Base-by-base conservation (phyloP, 495 filamentous ascomycete species). In the Trichoderma parareesei region DNA sequence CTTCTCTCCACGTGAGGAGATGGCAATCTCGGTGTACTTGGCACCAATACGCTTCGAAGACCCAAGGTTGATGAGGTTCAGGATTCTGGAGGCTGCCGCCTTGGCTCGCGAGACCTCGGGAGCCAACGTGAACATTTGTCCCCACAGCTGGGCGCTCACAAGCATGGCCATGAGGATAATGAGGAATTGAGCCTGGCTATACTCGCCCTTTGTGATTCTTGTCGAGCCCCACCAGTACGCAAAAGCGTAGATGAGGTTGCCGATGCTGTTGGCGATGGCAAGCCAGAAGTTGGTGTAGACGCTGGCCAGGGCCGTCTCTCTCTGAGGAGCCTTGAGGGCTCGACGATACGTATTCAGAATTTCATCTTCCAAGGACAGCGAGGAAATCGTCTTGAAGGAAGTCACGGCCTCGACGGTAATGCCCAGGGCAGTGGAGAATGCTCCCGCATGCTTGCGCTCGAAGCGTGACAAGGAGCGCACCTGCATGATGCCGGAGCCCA, bases 151-250 rank as follows among this genome's bases (percentile, higher is more conserved):
- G 0, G 85, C 85, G 42, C 81, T 84, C 18, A 84, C 81, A 13
- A 90, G 78, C 43, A 89, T 78, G 0, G 86, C 83, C 0, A 84
- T 78, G 13, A 88, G 71, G 2, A 89, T 84, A 65, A 87, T 88
- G 71, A 88, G 88, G 73, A 90, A 89, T 64, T 88, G 79, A 4
- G 81, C 77, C 37, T 79, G 80, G 0, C 79, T 78, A 65, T 88
- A 88, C 20, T 78, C 66, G 1, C 85, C 85, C 48, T 76, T 71
- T 16, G 80, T 74, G 27, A 89, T 81, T 65, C 84, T 80, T 42
- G 74, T 77, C 0, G 83, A 78, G 4, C 86, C 86, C 80, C 87
- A 90, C 82, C 85, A 88, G 71, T 88, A 89, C 0, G 85, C 85
- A 33, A 90, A 73, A 0, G 85, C 86, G 70, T 86, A 86, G 14